A percentile compares a stretch with the other conserved stretches of the same genome.
These are phyloP conservation scores for Euptelea pleiosperma DNA, from an alignment of 164 flowering plant species.

Conservation along the genomic window DNA sequence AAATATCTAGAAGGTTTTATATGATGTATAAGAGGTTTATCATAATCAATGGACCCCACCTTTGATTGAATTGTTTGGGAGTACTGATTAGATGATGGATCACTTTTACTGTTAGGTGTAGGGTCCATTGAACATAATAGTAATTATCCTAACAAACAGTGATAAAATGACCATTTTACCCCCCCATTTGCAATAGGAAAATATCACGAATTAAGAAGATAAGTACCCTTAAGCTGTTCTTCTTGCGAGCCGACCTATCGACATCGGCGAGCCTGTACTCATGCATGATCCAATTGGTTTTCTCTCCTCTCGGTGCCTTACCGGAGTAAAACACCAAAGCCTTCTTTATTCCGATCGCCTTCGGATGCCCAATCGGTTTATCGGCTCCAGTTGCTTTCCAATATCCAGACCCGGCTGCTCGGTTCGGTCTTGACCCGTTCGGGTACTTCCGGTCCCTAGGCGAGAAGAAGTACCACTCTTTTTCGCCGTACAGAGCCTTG, in stretches of 20 bases:
- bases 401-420: constrained; percentile 60
- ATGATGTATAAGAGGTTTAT: no score
- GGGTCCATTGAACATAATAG: no score
- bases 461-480: constrained; percentile 71
- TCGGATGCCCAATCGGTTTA: constrained; percentile 61
- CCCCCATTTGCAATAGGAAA: not conserved
- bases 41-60: no score
- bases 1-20: no score
- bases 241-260: constrained; percentile 49
- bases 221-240: constrained; percentile 45
- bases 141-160: no score
- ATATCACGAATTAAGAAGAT: not conserved
- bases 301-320: constrained; percentile 54
- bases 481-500: constrained; percentile 56
- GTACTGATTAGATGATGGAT: no score
- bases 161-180: constrained; percentile 4
- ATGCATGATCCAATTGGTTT: constrained; percentile 80
- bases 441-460: constrained; percentile 68
- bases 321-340: constrained; percentile 67
- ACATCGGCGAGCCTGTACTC: constrained; percentile 67
- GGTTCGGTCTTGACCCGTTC: constrained; percentile 63
- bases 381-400: constrained; percentile 80
- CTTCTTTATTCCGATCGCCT: constrained; percentile 56
- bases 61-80: no score
- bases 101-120: no score